Evolutionary conservation across 306 rosid genomes (phyloP), one percentile per base, ranked within the genome.

Genomic region (Leucaena leucocephala): DNA sequence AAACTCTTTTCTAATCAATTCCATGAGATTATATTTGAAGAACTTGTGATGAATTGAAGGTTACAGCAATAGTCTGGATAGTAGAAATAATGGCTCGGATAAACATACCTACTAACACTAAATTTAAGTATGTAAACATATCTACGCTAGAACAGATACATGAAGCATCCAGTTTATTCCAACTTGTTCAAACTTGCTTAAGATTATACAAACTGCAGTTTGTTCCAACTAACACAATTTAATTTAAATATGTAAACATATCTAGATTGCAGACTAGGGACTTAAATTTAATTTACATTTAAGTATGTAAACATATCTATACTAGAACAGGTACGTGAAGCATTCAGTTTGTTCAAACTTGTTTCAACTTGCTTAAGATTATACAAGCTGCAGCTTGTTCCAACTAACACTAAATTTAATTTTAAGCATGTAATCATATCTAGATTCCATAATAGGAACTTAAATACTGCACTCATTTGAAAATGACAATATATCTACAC

Each of bases 11-110:
- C 19, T 68, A 63, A 54, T 74, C 19, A 55, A 48, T 72, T 61
- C 39, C 21, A 61, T 35, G 33, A 55, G 52, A 63, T 54, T 62
- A 54, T 62, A 84, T 34, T 19, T 74, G 52, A 68, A 74, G 7
- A 80, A 73, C 36, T 42, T 70, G 15, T 61, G 0, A 27, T 80
- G 34, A 22, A 7, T 22, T 59, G 65, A 59, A 9, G 38, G 7
- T 27, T 22, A 22, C 2, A 27, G 65, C 65, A 59, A 59, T 9
- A 2, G 65, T 27, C 33, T 22, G 36, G 36, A 22, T 59, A 5
- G 65, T 3, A 59, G 11, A 8, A 59, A 4, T 59, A 9, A 3
- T 36, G 65, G 38, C 65, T 59, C 38, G 27, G 27, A 27, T 27
- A 27, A 27, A 27, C 27, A 27, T 27, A 27, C 27, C 27, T 27